Evolutionary conservation across 805 yeast genomes (phyloP), one percentile per base, ranked within the genome.

Genomic region (Lipomyces lipofer): DNA sequence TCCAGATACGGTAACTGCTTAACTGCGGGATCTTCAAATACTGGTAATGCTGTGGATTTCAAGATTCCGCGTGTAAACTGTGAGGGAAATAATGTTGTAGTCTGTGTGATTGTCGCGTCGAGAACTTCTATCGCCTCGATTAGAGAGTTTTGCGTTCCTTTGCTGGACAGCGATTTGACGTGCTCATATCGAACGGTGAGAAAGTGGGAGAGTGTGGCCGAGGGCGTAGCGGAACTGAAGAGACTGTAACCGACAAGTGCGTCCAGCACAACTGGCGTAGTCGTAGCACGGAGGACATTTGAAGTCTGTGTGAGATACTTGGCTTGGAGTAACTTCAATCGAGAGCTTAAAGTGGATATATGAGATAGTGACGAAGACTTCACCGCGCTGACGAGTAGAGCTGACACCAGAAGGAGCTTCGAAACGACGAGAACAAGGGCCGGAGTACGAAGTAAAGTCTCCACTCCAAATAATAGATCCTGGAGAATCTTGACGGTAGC

Each of bases 381-480:
- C 13, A 25, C 6, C 22, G 28, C 39, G 10, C 42, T 30, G 9
- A 22, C 25, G 7, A 56, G 52, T 21, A 27, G 24, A 8, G 29
- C 47, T 4, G 40, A 12, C 28, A 49, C 43, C 1, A 56, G 38
- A 3, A 56, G 39, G 2, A 56, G 32, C 24, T 56, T 52, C 25
- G 52, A 19, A 4, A 44, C 32, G 12, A 48, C 25, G 9, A 56
- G 51, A 9, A 56, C 32, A 4, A 44, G 24, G 4, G 48, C n/a
- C 3, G 52, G 52, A 4, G 38, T 19, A n/a, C 42, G 43, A 15
- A 49, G 49, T 13, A 56, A 43, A 6, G 47, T 25, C n/a, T 56
- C 54, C n/a, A 52, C 33, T 15, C 54, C 47, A 25, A 49, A 49
- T 21, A 39, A 29, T n/a, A 52, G 19, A 24, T 56, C 58, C n/a